A percentile compares a stretch with the other conserved stretches of the same genome.
Conservation (phyloP, 805 yeast genomes). For the Soucietia sequanensis region DNA sequence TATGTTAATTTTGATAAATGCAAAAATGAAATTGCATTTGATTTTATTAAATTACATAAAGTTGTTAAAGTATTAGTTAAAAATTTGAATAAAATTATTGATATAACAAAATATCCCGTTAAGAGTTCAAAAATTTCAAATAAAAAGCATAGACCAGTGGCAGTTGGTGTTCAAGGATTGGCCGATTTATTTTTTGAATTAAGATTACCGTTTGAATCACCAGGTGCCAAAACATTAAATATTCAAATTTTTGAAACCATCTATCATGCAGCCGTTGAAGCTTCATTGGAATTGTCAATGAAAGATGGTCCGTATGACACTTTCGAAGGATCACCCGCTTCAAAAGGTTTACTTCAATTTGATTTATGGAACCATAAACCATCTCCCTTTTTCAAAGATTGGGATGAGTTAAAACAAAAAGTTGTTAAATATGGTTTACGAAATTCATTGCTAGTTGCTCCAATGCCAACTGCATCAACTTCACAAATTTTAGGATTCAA, state of each 20-base stretch:
- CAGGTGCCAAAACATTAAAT: conserved; percentile 73
- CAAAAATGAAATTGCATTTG: conserved; percentile 51
- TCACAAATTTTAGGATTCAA: conserved; percentile 92
- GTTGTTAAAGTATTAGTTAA: conserved; percentile 74
- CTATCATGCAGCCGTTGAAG: conserved; percentile 89
- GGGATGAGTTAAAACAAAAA: conserved; percentile 68
- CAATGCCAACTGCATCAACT: conserved; percentile 98
- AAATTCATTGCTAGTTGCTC: conserved; percentile 85
- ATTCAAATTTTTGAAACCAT: conserved; percentile 91
- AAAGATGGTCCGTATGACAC: conserved; percentile 68
- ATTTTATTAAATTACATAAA: conserved; percentile 72
- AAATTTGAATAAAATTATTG: conserved; percentile 81
- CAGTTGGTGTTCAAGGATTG: conserved; percentile 97
- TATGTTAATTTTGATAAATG: conserved; percentile 50
- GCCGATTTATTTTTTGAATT: conserved; percentile 84
- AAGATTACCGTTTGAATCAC: conserved; percentile 83
- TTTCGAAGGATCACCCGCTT: conserved; percentile 85
- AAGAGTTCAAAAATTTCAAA: conserved; percentile 74
- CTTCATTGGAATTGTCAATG: conserved; percentile 78
- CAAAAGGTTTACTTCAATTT: conserved; percentile 79
- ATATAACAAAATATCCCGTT: conserved; percentile 82
- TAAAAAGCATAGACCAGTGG: conserved; percentile 84
- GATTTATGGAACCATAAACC: conserved; percentile 87
- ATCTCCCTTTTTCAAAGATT: conserved; percentile 71
- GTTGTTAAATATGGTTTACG: conserved; percentile 69